A percentile compares a stretch with the other conserved stretches of the same genome.
phyloP scores from a whole-genome alignment of 140 eudicot genomes.

The Bidens hawaiensis region DNA sequence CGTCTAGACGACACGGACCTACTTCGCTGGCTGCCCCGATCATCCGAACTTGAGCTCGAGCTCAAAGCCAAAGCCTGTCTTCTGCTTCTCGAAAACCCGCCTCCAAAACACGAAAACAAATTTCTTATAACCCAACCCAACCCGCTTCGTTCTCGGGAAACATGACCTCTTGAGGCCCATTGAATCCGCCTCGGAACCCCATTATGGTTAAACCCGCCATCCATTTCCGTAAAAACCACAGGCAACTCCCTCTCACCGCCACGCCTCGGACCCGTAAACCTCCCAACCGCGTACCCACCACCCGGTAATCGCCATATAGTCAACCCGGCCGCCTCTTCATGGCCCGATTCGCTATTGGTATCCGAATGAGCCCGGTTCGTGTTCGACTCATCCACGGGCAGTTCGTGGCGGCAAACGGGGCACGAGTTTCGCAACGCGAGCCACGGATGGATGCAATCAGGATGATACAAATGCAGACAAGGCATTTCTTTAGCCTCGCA shows the following conservation, averaged over 20 bases:
- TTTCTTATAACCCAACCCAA: slow-evolving; percentile 28
- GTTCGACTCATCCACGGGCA: slow-evolving; percentile 32
- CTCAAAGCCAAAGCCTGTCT: slow-evolving; percentile 29
- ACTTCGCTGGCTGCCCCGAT: slow-evolving; percentile 29
- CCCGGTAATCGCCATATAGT: slow-evolving; percentile 73
- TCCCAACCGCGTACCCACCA: slow-evolving; percentile 71
- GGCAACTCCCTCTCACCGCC: slow-evolving; percentile 60
- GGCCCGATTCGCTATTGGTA: not conserved
- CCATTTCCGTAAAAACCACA: slow-evolving; percentile 64
- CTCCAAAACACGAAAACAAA: slow-evolving; percentile 47
- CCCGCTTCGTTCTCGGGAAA: slow-evolving; percentile 39
- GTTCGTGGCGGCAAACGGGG: slow-evolving; percentile 66
- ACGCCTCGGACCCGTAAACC: slow-evolving; percentile 61
- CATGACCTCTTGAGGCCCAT: slow-evolving; percentile 49
- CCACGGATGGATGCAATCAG: slow-evolving; percentile 70
- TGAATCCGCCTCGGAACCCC: slow-evolving; percentile 58
- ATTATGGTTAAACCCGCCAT: slow-evolving; percentile 50
- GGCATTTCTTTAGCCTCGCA: slow-evolving; percentile 61
- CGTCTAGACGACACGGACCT: slow-evolving; percentile 30
- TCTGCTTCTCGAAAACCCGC: slow-evolving; percentile 27
- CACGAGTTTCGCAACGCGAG: slow-evolving; percentile 56
- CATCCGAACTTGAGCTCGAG: slow-evolving; percentile 37
- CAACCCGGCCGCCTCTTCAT: slow-evolving; percentile 51
- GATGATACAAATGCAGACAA: slow-evolving; percentile 57
- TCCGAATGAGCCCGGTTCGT: slow-evolving; percentile 24